phyloP scores from a whole-genome alignment of 257 asterid genomes.

The Solanum clarkiae region DNA sequence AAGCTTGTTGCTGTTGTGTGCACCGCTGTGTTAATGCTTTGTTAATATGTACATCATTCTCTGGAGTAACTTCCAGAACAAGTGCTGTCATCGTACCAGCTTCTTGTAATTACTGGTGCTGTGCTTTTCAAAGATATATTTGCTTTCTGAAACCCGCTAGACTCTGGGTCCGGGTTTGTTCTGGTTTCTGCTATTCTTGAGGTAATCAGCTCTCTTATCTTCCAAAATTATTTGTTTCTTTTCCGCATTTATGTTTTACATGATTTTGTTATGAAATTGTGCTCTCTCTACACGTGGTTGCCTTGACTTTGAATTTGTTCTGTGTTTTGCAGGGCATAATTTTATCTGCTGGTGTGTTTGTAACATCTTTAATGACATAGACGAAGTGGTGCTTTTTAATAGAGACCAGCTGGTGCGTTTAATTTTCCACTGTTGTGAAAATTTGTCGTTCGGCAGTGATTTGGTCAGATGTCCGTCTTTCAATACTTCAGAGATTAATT shows the following conservation, averaged over 20 bases:
- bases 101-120: too few species aligned
- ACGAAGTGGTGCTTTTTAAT: background rate
- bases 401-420: background rate
- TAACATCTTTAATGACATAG: background rate
- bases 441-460: background rate
- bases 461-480: background rate
- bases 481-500: background rate
- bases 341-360: background rate
- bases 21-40: too few species aligned
- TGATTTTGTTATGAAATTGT: background rate
- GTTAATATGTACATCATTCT: too few species aligned
- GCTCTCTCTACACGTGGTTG: rapidly evolving
- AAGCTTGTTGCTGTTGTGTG: too few species aligned
- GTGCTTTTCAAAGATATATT: background rate
- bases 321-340: background rate
- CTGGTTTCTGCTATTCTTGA: background rate
- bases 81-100: too few species aligned
- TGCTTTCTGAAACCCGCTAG: background rate
- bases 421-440: background rate
- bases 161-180: background rate
- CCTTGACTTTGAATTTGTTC: background rate
- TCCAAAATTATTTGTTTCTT: background rate
- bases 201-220: background rate
- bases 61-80: too few species aligned
- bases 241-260: background rate